Conservation (phyloP, 768 basidiomycete species). For the Boletus tylopilopsis region DNA sequence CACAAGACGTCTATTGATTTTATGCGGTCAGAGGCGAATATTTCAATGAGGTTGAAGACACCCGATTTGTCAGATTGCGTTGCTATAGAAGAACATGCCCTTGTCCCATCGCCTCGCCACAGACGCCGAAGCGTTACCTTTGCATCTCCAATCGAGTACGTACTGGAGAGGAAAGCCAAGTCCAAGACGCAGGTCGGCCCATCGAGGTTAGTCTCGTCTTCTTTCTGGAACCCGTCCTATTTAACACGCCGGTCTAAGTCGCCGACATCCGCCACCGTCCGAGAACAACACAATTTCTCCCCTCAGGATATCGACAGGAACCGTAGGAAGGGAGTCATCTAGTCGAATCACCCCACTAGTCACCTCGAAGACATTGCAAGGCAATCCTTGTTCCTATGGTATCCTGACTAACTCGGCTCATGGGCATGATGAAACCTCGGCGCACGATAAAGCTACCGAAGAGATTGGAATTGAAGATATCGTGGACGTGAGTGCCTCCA, state of each 20-base stretch:
- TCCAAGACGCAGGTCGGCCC: not conserved
- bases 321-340: not conserved
- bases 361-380: conserved; percentile 3
- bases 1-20: not conserved
- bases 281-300: conserved; percentile 17
- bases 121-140: conserved; percentile 27
- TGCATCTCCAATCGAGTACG: conserved; percentile 25
- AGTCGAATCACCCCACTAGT: conserved; percentile 2
- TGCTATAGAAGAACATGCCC: not conserved
- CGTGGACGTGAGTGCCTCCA: conserved; percentile 36
- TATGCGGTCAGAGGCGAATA: not conserved
- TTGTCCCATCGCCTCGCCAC: conserved; percentile 2
- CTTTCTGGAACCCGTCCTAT: not conserved
- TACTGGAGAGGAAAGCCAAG: conserved; percentile 2
- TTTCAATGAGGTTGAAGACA: not conserved
- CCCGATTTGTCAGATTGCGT: not conserved
- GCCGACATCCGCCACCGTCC: not conserved
- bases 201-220: conserved; percentile 7
- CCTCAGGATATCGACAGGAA: conserved; percentile 5
- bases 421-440: not conserved
- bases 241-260: not conserved
- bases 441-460: not conserved
- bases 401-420: not conserved
- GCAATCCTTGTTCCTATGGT: conserved; percentile 1
- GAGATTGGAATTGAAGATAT: conserved; percentile 34